Base-by-base conservation (phyloP, 805 yeast genomes). In the Ogataea glucozyma region DNA sequence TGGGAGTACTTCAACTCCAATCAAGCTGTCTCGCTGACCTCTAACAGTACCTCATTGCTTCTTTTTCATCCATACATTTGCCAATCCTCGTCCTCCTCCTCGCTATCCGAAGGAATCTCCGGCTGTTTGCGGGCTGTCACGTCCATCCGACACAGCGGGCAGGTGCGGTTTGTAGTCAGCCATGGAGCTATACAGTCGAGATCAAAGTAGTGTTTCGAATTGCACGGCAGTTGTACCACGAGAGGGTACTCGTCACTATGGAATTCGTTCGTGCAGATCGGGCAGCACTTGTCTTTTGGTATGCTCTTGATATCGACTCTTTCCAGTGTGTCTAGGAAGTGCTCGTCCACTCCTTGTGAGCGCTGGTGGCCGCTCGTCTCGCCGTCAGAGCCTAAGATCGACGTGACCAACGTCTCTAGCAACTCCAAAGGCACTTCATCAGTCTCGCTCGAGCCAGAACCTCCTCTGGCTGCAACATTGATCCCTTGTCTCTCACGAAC, bases 101-200 rank as follows among this genome's bases (percentile, higher is more conserved):
- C 81, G 9, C 76, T 76, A 16, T 69, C 73, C 12, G 65, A 66
- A 12, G 62, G 58, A 46, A 43, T 46, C 40, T 53, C 61, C 10
- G 54, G 67, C 60, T 53, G 64, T 61, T 67, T 76, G 18, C 39
- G 40, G 39, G 71, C 76, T 16, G 76, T 60, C 19, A 90, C 78
- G 56, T 88, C 83, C 47, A 75, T 79, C 50, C 98, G 72, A 59
- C 97, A 91, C 55, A 91, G 63, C 0, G 98, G 98, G 58, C 98
- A 90, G 0, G 88, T 83, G 1, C 76, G 68, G 53, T 84, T 79
- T 39, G 80, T 69, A 49, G 79, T 77, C 40, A 91, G 70, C 98
- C 98, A 90, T 0, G 95, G 93, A 0, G 85, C 83, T 27, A 91
- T 81, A 61, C 97, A 90, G 52, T 91, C 97, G 50, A 89, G 69